Percentiles rank a stretch among this genome's conserved stretches.
phyloP scores from a whole-genome alignment of 163 green algal species.

The Chlamydomonas reinhardtii region DNA sequence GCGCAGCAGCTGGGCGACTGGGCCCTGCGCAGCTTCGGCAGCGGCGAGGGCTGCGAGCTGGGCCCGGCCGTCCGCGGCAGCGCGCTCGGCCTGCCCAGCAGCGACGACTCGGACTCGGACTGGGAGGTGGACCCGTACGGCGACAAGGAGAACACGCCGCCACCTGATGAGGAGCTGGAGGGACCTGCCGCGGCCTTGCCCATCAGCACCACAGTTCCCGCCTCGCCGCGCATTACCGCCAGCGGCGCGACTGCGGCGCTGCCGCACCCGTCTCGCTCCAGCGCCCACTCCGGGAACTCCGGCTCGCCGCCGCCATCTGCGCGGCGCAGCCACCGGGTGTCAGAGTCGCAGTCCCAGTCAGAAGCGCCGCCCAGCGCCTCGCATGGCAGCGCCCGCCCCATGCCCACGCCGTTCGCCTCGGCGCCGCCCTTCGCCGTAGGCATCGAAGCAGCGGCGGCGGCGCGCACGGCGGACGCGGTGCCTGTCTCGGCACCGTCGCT shows the following conservation, averaged over 20 bases:
- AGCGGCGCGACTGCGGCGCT: no score
- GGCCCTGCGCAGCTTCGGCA: background rate
- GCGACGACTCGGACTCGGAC: slow-evolving; percentile 10
- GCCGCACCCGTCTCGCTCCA: no score
- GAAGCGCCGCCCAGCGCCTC: no score
- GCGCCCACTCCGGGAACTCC: no score
- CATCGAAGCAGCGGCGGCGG: background rate
- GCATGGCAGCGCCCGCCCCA: no score
- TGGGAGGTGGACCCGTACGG: slow-evolving; percentile 16
- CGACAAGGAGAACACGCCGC: slow-evolving; percentile 45
- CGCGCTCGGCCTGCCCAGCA: background rate
- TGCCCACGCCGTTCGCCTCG: slow-evolving; percentile 4
- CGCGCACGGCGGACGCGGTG: background rate
- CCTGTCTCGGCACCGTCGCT: background rate
- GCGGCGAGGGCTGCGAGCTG: background rate
- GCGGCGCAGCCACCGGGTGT: no score
- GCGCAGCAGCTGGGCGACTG: background rate
- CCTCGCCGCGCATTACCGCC: background rate
- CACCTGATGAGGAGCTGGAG: background rate
- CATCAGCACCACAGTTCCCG: background rate
- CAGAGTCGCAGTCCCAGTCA: no score
- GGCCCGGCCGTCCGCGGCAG: background rate
- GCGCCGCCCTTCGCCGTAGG: background rate
- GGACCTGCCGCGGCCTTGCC: background rate
- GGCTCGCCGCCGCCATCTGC: no score